These are phyloP conservation scores for Podaxis carcinomalis DNA, from an alignment of 768 basidiomycete genomes.

Conservation along the genomic window DNA sequence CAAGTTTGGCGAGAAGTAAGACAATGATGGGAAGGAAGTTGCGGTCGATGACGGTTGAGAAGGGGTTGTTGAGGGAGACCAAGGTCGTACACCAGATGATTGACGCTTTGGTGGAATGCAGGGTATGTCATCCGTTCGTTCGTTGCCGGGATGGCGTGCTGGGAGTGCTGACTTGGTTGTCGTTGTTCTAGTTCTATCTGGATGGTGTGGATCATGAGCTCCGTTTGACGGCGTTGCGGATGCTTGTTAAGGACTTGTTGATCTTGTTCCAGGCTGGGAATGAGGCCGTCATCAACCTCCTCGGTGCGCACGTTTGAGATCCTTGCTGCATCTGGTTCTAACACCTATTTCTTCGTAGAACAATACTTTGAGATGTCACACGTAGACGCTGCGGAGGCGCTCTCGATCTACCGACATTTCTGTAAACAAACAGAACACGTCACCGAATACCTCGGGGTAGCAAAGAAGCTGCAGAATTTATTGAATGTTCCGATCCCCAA, in stretches of 20 bases:
- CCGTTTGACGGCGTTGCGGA: slow-evolving; percentile 79
- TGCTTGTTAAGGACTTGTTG: slow-evolving; percentile 94
- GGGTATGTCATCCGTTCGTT: slow-evolving; percentile 48
- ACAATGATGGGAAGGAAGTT: slow-evolving; percentile 82
- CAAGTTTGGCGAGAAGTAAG: slow-evolving; percentile 56
- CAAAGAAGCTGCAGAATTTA: slow-evolving; percentile 89
- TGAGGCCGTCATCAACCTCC: slow-evolving; percentile 84
- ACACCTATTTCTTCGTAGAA: slow-evolving; percentile 46
- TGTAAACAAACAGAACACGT: slow-evolving; percentile 91
- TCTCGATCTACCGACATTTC: slow-evolving; percentile 88
- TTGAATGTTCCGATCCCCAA: slow-evolving; percentile 94
- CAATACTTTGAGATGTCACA: slow-evolving; percentile 99
- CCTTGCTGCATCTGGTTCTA: slow-evolving; percentile 11
- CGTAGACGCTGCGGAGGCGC: slow-evolving; percentile 81
- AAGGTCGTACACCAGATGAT: slow-evolving; percentile 88
- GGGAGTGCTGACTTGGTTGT: not conserved
- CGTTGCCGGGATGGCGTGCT: slow-evolving; percentile 1
- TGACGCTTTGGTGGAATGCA: slow-evolving; percentile 81
- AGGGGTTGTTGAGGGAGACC: slow-evolving; percentile 90
- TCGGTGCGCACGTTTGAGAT: slow-evolving; percentile 44
- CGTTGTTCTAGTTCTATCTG: slow-evolving; percentile 75
- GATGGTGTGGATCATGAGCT: slow-evolving; percentile 93
- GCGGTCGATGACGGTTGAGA: slow-evolving; percentile 90
- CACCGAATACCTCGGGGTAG: slow-evolving; percentile 88
- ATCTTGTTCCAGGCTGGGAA: slow-evolving; percentile 96